These are phyloP conservation scores for Pichia sp. DNA, from an alignment of 1,139 yeast genomes.

Conservation along the genomic window DNA sequence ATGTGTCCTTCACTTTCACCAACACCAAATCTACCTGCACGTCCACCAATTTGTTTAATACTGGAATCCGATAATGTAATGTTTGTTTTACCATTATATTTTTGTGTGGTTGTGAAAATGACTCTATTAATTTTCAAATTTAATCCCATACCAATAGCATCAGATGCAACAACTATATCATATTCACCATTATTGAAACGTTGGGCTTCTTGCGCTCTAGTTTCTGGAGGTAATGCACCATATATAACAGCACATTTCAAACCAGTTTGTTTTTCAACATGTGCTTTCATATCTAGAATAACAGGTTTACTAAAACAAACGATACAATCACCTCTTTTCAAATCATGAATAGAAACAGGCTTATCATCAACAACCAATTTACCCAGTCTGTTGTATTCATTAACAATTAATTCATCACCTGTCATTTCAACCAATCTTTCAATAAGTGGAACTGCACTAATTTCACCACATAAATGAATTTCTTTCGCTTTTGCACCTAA, in stretches of 20 bases:
- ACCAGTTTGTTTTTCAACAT: conserved; percentile 55
- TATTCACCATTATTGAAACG: conserved; percentile 70
- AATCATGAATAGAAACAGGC: conserved; percentile 32
- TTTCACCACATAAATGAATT: conserved; percentile 91
- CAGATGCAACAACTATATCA: conserved; percentile 85
- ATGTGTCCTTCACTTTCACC: conserved; percentile 48
- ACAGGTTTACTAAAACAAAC: conserved; percentile 77
- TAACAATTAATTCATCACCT: conserved; percentile 72
- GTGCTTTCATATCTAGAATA: conserved; percentile 59
- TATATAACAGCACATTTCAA: conserved; percentile 83
- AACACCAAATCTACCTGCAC: conserved; percentile 76
- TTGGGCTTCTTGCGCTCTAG: conserved; percentile 76
- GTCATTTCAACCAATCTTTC: conserved; percentile 53
- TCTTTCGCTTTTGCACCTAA: conserved; percentile 84
- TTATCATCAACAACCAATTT: conserved; percentile 50
- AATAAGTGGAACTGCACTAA: conserved; percentile 66
- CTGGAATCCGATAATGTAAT: conserved; percentile 53
- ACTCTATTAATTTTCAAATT: conserved; percentile 78
- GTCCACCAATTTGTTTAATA: conserved; percentile 88
- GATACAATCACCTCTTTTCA: conserved; percentile 77
- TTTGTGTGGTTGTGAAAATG: conserved; percentile 60
- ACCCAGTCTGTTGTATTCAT: conserved; percentile 69
- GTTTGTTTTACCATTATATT: conserved; percentile 61
- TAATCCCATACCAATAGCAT: conserved; percentile 97
- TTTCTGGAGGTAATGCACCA: conserved; percentile 96